These are phyloP conservation scores for Monascus purpureus DNA, from an alignment of 495 filamentous ascomycete genomes.

Conservation along the genomic window DNA sequence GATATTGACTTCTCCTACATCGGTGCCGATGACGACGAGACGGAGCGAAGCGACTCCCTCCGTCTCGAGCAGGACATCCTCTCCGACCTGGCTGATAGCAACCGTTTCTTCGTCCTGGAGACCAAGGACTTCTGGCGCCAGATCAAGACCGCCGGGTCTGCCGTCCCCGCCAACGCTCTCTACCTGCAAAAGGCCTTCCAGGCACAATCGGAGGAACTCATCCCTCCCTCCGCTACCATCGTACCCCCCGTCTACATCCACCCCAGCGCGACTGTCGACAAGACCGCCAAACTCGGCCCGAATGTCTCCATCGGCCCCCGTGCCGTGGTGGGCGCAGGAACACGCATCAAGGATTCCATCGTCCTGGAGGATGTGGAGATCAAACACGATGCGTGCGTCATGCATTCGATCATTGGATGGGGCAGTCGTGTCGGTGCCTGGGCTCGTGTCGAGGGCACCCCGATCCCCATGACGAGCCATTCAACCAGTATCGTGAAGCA, in stretches of 20 bases:
- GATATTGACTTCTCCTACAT: conserved; percentile 75
- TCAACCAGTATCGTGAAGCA: conserved; percentile 92
- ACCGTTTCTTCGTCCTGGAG: conserved; percentile 96
- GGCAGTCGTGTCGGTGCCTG: conserved; percentile 89
- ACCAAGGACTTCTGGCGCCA: conserved; percentile 99
- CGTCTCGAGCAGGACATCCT: conserved; percentile 97
- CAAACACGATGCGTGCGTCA: conserved; percentile 89
- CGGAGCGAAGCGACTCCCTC: conserved; percentile 72
- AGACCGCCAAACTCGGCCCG: conserved; percentile 89
- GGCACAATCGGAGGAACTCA: conserved; percentile 66
- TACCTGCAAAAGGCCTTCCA: conserved; percentile 95
- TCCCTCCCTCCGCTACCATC: conserved; percentile 74
- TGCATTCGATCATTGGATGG: conserved; percentile 98
- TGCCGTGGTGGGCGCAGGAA: conserved; percentile 71
- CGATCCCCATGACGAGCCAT: conserved; percentile 79
- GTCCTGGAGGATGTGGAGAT: conserved; percentile 92
- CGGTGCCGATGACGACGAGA: conserved; percentile 61
- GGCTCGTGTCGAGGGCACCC: conserved; percentile 94
- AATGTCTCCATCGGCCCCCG: conserved; percentile 93
- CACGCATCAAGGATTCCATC: conserved; percentile 88
- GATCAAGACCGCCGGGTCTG: conserved; percentile 98
- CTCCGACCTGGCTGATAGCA: conserved; percentile 89
- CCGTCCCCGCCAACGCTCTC: conserved; percentile 91
- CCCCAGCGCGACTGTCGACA: conserved; percentile 83
- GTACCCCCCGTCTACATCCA: conserved; percentile 94